phyloP scores from a whole-genome alignment of 345 rosid species.

The Toxicodendron radicans region DNA sequence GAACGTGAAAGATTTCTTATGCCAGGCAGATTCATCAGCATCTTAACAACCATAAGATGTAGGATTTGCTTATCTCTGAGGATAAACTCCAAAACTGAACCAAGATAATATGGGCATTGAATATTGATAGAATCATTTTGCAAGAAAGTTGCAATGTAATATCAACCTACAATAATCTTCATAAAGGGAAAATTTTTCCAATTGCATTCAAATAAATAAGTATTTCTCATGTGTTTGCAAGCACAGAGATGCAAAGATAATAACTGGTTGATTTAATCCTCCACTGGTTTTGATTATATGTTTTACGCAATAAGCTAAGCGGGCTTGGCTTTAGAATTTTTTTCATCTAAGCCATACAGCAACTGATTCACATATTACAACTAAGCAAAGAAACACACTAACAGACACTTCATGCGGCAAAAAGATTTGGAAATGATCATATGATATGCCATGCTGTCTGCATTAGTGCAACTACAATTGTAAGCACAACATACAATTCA shows the following conservation, averaged over 20 bases:
- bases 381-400: background rate
- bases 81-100: background rate
- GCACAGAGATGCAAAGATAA: background rate
- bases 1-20: too few species aligned
- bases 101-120: background rate
- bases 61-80: background rate
- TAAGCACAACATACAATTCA: background rate
- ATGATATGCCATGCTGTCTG: background rate
- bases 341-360: background rate
- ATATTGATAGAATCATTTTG: background rate
- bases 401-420: background rate
- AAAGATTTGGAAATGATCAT: conserved; percentile 1
- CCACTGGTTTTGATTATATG: background rate
- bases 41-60: background rate
- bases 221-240: background rate
- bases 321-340: background rate
- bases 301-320: background rate
- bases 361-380: background rate
- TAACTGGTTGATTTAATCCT: background rate
- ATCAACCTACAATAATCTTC: background rate
- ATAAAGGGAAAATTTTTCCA: background rate
- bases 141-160: background rate
- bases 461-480: background rate
- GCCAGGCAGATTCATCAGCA: background rate
- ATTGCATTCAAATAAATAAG: background rate